Conservation (phyloP, 208 protist species). For the Trypanosoma lewisi region DNA sequence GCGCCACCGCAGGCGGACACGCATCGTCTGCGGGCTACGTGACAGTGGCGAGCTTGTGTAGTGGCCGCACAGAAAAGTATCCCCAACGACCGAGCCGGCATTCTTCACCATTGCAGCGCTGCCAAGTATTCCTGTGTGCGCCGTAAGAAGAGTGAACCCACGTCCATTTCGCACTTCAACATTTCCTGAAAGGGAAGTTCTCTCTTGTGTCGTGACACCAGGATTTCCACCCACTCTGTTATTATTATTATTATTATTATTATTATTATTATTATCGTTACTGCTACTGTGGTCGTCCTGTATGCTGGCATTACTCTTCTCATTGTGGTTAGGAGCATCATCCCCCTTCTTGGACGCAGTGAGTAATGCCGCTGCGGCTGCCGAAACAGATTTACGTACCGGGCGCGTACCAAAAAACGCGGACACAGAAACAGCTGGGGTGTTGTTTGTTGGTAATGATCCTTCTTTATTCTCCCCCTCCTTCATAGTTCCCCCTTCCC, state of each 20-base stretch:
- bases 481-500: not conserved
- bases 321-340: not conserved
- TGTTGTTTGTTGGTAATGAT: conserved; percentile 11
- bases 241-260: not conserved
- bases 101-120: conserved; percentile 7
- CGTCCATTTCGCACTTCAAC: conserved; percentile 1
- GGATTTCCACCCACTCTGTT: not conserved
- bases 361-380: conserved; percentile 52
- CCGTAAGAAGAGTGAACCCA: conserved; percentile 19
- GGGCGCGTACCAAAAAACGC: conserved; percentile 58
- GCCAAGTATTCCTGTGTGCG: conserved; percentile 13
- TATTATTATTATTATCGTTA: not conserved
- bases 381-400: conserved; percentile 13
- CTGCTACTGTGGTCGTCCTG: too few species aligned
- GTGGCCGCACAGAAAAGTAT: conserved; percentile 29
- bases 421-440: conserved; percentile 29
- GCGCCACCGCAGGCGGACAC: conserved; percentile 61
- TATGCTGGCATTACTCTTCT: not conserved
- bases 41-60: conserved; percentile 22
- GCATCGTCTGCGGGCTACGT: conserved; percentile 35
- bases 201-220: not conserved
- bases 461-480: not conserved
- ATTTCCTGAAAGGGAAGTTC: not conserved
- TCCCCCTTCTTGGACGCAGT: conserved; percentile 7
- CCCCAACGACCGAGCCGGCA: conserved; percentile 16